phyloP scores from a whole-genome alignment of 2,329 filamentous ascomycete species.

The Stenocarpella maydis region DNA sequence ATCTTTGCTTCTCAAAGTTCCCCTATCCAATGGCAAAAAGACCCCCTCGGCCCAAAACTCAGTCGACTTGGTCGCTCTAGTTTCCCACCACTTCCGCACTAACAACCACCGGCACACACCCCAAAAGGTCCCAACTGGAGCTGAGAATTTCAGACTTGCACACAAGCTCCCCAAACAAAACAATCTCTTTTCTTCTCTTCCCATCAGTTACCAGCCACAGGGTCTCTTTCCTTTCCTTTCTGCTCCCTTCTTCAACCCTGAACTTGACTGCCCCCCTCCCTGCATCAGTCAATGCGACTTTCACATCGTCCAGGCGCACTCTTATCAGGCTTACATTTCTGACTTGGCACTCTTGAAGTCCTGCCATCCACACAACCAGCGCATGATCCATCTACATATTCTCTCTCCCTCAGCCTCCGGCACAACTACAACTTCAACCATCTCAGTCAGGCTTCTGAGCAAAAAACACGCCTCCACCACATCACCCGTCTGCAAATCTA shows the following conservation, averaged over 20 bases:
- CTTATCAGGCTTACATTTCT: background rate
- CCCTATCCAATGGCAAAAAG: slow-evolving; percentile 20
- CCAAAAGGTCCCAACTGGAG: background rate
- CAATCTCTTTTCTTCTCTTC: background rate
- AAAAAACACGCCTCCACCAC: background rate
- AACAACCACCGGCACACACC: background rate
- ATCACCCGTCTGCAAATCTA: background rate
- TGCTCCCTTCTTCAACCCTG: background rate
- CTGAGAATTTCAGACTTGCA: background rate
- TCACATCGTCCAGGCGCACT: background rate
- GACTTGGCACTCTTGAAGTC: background rate
- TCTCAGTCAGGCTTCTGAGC: background rate
- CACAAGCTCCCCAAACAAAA: background rate
- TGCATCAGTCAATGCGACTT: background rate
- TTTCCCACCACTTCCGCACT: background rate
- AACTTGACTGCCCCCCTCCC: background rate
- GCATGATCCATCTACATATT: background rate
- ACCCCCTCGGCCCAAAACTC: slow-evolving; percentile 15
- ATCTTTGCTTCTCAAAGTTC: slow-evolving; percentile 32
- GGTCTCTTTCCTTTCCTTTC: background rate
- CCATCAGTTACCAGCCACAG: background rate
- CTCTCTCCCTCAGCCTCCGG: background rate
- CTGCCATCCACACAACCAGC: background rate
- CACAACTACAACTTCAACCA: background rate
- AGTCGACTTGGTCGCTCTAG: background rate